Conservation (phyloP, 768 basidiomycete genomes). For the Neoboletus brunneissimus region DNA sequence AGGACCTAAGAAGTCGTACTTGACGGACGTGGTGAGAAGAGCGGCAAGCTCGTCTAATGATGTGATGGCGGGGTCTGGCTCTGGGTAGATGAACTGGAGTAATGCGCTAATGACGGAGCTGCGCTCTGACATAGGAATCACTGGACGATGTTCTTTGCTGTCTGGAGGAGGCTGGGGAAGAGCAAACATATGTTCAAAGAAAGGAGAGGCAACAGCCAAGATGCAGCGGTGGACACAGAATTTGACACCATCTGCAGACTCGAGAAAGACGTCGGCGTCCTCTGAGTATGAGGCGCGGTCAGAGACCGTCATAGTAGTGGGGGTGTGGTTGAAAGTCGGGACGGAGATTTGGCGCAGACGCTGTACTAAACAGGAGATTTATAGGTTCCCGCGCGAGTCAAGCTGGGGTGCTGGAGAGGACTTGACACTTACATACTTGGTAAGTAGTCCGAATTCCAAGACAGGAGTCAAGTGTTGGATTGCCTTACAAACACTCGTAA, state of each 20-base stretch:
- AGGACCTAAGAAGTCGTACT: conserved; percentile 59
- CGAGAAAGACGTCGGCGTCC: conserved; percentile 54
- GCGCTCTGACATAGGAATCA: conserved; percentile 57
- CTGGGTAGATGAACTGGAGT: conserved; percentile 61
- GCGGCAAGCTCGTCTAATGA: conserved; percentile 53
- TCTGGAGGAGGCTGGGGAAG: conserved; percentile 50
- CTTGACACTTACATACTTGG: conserved; percentile 23
- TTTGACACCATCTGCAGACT: conserved; percentile 42
- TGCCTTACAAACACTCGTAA: conserved; percentile 23
- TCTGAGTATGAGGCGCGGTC: conserved; percentile 40
- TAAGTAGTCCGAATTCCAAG: conserved; percentile 15
- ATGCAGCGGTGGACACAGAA: conserved; percentile 64
- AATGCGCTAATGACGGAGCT: conserved; percentile 44
- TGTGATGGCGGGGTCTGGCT: conserved; percentile 49
- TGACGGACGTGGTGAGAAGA: conserved; percentile 52
- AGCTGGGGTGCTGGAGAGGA: neutral
- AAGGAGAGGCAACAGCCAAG: conserved; percentile 60
- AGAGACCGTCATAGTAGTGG: conserved; percentile 27
- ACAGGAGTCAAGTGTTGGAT: conserved; percentile 4
- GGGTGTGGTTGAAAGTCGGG: conserved; percentile 5
- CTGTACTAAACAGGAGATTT: conserved; percentile 4
- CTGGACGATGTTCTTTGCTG: conserved; percentile 32
- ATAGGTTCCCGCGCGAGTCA: conserved; percentile 19
- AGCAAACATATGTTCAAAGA: conserved; percentile 68
- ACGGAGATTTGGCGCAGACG: neutral